Percentiles rank a stretch among this genome's conserved stretches.
phyloP scores from a whole-genome alignment of 352 stramenopile species.

The Phytophthora sojae region DNA sequence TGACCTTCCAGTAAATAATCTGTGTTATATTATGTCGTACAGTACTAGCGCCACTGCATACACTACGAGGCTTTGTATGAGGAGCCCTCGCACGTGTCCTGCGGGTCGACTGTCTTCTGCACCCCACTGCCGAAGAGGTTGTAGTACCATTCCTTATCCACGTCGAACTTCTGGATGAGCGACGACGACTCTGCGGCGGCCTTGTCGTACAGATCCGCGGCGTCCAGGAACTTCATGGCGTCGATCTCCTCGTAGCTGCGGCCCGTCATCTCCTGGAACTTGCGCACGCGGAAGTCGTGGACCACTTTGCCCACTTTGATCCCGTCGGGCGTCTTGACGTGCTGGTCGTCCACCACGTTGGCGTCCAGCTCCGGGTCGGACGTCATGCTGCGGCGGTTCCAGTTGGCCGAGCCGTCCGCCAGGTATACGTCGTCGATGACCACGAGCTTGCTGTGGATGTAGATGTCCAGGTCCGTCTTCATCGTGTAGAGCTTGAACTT shows the following conservation, averaged over 20 bases:
- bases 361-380: constrained; percentile 66
- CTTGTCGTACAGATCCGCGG: constrained; percentile 40
- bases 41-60: not conserved
- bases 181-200: constrained; percentile 27
- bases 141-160: constrained; percentile 31
- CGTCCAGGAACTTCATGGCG: constrained; percentile 52
- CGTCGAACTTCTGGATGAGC: constrained; percentile 37
- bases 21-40: no score
- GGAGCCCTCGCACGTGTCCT: constrained; percentile 19
- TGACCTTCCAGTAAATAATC: no score
- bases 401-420: constrained; percentile 71
- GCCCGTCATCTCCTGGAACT: constrained; percentile 67
- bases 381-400: constrained; percentile 60
- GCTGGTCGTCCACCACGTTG: constrained; percentile 57
- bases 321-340: constrained; percentile 35
- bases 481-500: constrained; percentile 53
- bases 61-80: not conserved
- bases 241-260: constrained; percentile 45
- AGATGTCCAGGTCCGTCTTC: constrained; percentile 43
- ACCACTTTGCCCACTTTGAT: constrained; percentile 45
- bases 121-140: constrained; percentile 10
- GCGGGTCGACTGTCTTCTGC: constrained; percentile 13
- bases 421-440: constrained; percentile 75
- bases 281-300: constrained; percentile 60
- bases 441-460: constrained; percentile 67